Conservation (phyloP, 2,329 filamentous ascomycete genomes). For the Fusarium compactum region DNA sequence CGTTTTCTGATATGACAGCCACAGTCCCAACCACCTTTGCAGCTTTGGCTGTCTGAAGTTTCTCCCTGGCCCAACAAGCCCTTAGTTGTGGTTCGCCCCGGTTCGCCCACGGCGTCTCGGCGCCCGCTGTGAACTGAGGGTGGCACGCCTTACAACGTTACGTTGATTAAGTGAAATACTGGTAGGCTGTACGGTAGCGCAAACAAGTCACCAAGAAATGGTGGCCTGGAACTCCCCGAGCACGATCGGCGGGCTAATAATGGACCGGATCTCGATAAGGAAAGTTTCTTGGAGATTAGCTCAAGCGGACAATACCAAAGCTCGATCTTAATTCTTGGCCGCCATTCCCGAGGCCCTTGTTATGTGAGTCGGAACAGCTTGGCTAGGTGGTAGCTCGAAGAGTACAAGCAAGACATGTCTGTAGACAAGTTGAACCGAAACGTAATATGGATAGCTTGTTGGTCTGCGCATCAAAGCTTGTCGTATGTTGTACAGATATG, state of each 20-base stretch:
- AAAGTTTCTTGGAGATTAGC: conserved; percentile 33
- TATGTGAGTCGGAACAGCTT: neutral
- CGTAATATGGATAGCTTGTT: neutral
- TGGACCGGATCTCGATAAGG: conserved; percentile 12
- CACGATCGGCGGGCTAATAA: conserved; percentile 30
- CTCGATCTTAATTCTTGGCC: conserved; percentile 5
- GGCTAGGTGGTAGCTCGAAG: neutral
- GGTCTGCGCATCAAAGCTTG: neutral
- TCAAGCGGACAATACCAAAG: conserved; percentile 25
- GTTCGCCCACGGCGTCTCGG: neutral
- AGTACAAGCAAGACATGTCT: neutral
- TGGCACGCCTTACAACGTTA: neutral
- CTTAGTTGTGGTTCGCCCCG: neutral
- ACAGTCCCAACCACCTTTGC: neutral
- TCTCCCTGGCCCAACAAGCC: neutral
- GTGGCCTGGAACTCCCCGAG: conserved; percentile 35
- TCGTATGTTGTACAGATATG: neutral
- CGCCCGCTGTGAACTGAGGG: neutral
- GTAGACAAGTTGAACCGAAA: neutral
- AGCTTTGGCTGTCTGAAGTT: neutral
- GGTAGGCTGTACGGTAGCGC: neutral
- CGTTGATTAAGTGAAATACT: neutral
- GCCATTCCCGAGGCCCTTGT: conserved; percentile 40
- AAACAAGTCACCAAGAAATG: conserved; percentile 1
- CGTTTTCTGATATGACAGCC: neutral